Evolutionary conservation across 2,329 filamentous ascomycete species (phyloP), one percentile per base, ranked within the genome.

Genomic region (Pyrenophora graminea): DNA sequence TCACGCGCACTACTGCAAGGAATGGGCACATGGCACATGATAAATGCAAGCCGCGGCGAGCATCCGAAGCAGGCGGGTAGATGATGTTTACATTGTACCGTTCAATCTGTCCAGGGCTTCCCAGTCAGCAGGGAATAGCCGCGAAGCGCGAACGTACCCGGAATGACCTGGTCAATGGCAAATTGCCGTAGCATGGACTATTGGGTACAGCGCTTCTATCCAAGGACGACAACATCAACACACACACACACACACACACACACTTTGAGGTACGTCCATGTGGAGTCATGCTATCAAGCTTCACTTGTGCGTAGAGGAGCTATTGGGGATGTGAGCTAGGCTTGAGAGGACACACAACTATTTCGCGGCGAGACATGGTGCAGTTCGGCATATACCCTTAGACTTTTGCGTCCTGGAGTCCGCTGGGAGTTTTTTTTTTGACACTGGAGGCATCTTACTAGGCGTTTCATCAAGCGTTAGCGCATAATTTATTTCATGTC

Each of bases 1-100:
- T 97, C 66, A 97, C 93, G 10, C 82, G 93, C 62, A 96, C 92
- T 5, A 86, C 83, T 18, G 93, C 93, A 38, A 83, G 91, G 55
- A 97, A 97, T 69, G 92, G 92, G 10, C 93, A 97, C 70, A 80
- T 86, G 69, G 79, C 80, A 19, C 90, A 96, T 74, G 91, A 96
- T 69, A 97, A 97, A 76, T 97, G 92, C 79, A 97, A 96, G 79
- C 86, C 85, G 68, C 79, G 84, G 64, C 78, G 82, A 59, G 79
- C 72, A 25, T 78, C 76, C 45, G 71, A 74, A 56, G 54, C 69
- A 17, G 64, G 62, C 33, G 60, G 62, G 53, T 69, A 48, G 49
- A 23, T 30, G 31, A 10, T 32, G 10, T 15, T 17, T 18, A n/a
- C 18, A n/a, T 34, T 8, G 6, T 18, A 18, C 15, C 15, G 23